Base-by-base conservation (phyloP, 805 yeast genomes). In the Barnettozyma populi region DNA sequence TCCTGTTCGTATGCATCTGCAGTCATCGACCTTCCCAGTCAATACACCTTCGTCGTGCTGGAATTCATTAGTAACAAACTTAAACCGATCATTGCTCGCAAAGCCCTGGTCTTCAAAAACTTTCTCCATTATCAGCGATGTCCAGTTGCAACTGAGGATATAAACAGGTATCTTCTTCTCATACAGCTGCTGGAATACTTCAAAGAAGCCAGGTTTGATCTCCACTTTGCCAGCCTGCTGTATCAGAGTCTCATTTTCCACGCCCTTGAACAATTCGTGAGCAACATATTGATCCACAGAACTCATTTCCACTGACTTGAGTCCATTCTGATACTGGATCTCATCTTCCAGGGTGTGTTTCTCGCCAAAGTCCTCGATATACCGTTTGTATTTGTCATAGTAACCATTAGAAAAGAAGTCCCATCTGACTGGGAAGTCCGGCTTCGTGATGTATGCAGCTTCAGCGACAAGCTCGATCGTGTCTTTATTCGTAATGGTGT, bases 141-240 rank as follows among this genome's bases (percentile, higher is more conserved):
- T 75, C 88, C 88, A 82, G 59, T 81, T 81, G 41, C 81, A 78
- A 54, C 86, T 81, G 29, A 82, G 54, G 2, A 82, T 66, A 8
- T 65, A 61, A 1, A 76, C 61, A 0, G 78, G 76, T 3, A 71
- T 57, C 1, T 55, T 46, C 1, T 31, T 21, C 4, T 34, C 36
- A 21, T 47, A 36, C 31, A 41, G 46, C 34, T 7, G 18, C 21
- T 19, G 45, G 31, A 55, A 69, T 16, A 73, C 75, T 59, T 79
- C 79, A 73, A 84, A 92, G 64, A 83, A 89, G 39, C 78, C 80
- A 4, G 90, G 88, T 7, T 90, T 89, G 41, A 60, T 52, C 64
- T 84, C 78, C 41, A 79, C 67, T 29, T 67, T 50, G 1, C 38
- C 18, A 0, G 75, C 76, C 48, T 71, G 73, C 0, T 52, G 47